A percentile compares a stretch with the other conserved stretches of the same genome.
Conservation (phyloP, 495 filamentous ascomycete species). For the Penicillium robsamsonii region DNA sequence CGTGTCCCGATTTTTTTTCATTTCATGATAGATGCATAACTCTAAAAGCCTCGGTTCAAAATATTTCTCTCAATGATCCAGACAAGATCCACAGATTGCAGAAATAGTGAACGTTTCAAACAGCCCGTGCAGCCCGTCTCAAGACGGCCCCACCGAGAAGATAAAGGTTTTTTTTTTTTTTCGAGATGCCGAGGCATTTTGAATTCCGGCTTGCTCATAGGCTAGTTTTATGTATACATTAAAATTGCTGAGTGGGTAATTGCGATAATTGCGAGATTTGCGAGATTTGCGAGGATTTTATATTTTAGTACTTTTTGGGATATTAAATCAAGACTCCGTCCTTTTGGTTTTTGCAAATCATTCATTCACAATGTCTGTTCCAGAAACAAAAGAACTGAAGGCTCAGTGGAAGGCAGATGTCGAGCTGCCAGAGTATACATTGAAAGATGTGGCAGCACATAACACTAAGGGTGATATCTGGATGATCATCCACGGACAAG, state of each 20-base stretch:
- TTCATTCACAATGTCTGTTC: conserved; percentile 10
- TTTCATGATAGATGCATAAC: conserved; percentile 4
- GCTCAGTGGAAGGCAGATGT: conserved; percentile 17
- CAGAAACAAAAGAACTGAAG: conserved; percentile 21
- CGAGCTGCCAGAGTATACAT: conserved; percentile 31
- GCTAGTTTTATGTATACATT: conserved; percentile 2
- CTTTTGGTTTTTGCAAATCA: neutral
- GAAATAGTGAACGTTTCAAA: neutral
- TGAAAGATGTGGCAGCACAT: conserved; percentile 46
- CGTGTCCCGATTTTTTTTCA: neutral
- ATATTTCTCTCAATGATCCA: conserved; percentile 13
- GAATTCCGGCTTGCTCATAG: neutral
- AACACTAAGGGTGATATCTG: conserved; percentile 47
- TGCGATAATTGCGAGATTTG: neutral
- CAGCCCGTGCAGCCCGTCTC: too few relatives aligned
- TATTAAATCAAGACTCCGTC: neutral
- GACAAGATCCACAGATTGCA: neutral
- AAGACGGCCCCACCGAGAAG: neutral
- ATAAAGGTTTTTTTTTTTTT: neutral
- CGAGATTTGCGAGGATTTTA: neutral
- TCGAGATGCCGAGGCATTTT: conserved; percentile 2
- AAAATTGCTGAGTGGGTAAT: neutral
- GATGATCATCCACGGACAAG: conserved; percentile 53
- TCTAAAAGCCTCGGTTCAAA: conserved; percentile 19
- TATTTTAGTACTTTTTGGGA: too few relatives aligned